phyloP scores from a whole-genome alignment of 2,329 filamentous ascomycete species.

The Eurotiales sp. region DNA sequence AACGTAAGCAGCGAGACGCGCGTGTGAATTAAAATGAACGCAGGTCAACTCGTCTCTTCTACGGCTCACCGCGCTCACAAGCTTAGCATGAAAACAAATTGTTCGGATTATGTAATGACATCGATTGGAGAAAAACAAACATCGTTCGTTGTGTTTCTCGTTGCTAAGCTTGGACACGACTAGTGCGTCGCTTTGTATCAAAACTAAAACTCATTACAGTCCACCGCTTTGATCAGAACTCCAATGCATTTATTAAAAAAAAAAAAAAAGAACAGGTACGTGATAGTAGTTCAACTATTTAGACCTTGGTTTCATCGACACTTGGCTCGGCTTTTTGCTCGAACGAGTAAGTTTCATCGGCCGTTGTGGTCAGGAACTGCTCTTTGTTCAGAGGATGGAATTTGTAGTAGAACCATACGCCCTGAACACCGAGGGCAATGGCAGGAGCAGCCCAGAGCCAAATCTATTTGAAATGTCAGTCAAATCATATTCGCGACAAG shows the following conservation, averaged over 20 bases:
- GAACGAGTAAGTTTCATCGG: neutral
- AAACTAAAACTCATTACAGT: neutral
- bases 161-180: neutral
- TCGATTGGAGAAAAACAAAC: neutral
- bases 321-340: neutral
- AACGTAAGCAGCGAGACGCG: too few species aligned
- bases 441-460: slow-evolving; percentile 45
- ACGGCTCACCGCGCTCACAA: too few species aligned
- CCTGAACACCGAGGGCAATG: slow-evolving; percentile 47
- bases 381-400: slow-evolving; percentile 49
- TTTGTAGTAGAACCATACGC: slow-evolving; percentile 46
- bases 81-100: too few species aligned
- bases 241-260: neutral
- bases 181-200: neutral
- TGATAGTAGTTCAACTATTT: neutral
- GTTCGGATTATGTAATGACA: too few species aligned
- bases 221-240: neutral
- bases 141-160: neutral
- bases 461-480: slow-evolving; percentile 6
- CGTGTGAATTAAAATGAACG: too few species aligned
- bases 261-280: too few species aligned
- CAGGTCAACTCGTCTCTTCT: too few species aligned
- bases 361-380: slow-evolving; percentile 37
- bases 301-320: slow-evolving; percentile 6
- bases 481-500: neutral